Evolutionary conservation across 208 protist genomes (phyloP).

Genomic region (Naegleria gruberi): DNA sequence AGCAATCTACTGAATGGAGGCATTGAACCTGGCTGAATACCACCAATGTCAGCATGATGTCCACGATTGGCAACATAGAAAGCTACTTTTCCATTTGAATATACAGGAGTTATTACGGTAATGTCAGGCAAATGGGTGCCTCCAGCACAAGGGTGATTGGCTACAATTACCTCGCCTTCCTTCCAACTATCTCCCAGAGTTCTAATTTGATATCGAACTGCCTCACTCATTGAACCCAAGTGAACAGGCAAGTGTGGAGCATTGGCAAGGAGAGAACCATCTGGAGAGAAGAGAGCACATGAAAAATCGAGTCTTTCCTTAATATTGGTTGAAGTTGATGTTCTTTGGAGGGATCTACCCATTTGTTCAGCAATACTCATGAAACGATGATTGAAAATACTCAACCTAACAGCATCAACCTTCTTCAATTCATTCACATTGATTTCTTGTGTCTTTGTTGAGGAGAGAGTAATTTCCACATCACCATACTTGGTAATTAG

Average conservation of each 20-base stretch:
- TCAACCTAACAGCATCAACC: slow-evolving; percentile 74
- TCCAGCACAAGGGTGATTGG: slow-evolving; percentile 83
- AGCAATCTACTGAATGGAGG: slow-evolving; percentile 37
- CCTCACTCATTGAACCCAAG: slow-evolving; percentile 82
- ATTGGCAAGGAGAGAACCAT: slow-evolving; percentile 86
- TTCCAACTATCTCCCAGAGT: slow-evolving; percentile 54
- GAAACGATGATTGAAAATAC: slow-evolving; percentile 86
- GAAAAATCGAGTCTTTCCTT: slow-evolving; percentile 84
- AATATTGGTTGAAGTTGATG: slow-evolving; percentile 88
- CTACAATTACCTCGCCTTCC: slow-evolving; percentile 77
- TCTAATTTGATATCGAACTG: slow-evolving; percentile 68
- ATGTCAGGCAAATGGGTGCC: slow-evolving; percentile 90
- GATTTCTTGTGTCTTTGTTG: slow-evolving; percentile 29
- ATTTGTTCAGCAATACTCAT: slow-evolving; percentile 95
- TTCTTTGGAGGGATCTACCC: slow-evolving; percentile 84
- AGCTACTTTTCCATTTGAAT: slow-evolving; percentile 45
- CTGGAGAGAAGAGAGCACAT: slow-evolving; percentile 69
- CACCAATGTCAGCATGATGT: slow-evolving; percentile 91
- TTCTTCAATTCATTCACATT: slow-evolving; percentile 34
- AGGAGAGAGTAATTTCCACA: slow-evolving; percentile 54
- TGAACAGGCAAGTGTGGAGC: slow-evolving; percentile 91
- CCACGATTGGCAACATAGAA: slow-evolving; percentile 87
- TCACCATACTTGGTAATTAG: slow-evolving; percentile 64
- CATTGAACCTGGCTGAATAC: slow-evolving; percentile 52
- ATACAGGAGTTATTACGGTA: slow-evolving; percentile 85